Evolutionary conservation across 306 rosid genomes (phyloP).

Genomic region (Oemleria cerasiformis): DNA sequence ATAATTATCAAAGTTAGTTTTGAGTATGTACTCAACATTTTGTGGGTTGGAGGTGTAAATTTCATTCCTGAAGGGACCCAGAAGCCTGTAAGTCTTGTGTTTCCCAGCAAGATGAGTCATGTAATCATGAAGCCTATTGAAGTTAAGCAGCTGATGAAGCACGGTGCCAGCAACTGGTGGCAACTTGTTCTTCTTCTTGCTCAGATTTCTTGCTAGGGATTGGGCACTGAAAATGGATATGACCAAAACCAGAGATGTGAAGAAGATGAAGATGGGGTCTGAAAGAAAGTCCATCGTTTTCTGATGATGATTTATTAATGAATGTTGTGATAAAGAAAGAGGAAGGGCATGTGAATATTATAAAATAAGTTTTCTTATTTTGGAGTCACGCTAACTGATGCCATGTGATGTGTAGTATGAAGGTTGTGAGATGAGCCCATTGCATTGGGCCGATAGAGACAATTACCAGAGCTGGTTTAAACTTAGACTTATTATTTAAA

Average conservation of each 20-base stretch:
- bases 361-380: too few relatives aligned
- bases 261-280: constrained; percentile 22
- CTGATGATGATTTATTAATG: neutral
- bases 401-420: too few relatives aligned
- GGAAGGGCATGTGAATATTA: too few relatives aligned
- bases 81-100: constrained; percentile 68
- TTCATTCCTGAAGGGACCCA: constrained; percentile 54
- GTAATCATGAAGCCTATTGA: constrained; percentile 66
- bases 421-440: too few relatives aligned
- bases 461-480: too few relatives aligned
- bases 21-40: constrained; percentile 82
- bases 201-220: constrained; percentile 25
- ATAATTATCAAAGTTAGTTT: constrained; percentile 67
- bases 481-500: too few relatives aligned
- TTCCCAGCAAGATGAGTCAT: constrained; percentile 76
- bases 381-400: too few relatives aligned
- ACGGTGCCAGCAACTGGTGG: constrained; percentile 72
- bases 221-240: constrained; percentile 27
- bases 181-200: constrained; percentile 39
- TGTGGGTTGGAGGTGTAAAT: constrained; percentile 67
- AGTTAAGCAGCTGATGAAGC: constrained; percentile 62
- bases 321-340: too few relatives aligned
- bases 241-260: constrained; percentile 31
- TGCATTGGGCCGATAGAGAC: too few relatives aligned
- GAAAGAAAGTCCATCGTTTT: constrained; percentile 40